Conservation (phyloP, 2,329 filamentous ascomycete species). For the Epichloe glyceriae region DNA sequence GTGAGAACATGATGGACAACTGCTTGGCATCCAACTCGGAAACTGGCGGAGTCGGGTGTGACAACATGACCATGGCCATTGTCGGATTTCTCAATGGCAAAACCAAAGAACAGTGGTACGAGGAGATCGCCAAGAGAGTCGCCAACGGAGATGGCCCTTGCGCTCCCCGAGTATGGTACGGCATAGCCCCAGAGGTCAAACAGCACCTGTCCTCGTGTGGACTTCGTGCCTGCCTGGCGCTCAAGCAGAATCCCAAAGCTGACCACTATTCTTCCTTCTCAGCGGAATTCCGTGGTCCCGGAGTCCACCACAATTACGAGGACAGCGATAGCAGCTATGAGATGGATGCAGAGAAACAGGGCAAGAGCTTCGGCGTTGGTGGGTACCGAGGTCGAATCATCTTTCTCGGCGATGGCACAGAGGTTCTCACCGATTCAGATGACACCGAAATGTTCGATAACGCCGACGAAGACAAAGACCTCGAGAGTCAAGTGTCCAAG, state of each 20-base stretch:
- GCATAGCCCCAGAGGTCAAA: slow-evolving; percentile 25
- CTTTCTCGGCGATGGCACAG: slow-evolving; percentile 87
- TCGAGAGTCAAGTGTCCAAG: slow-evolving; percentile 72
- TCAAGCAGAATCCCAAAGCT: slow-evolving; percentile 10
- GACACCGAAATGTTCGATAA: slow-evolving; percentile 93
- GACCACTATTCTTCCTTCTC: slow-evolving; percentile 13
- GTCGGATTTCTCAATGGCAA: slow-evolving; percentile 82
- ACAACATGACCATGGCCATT: slow-evolving; percentile 98
- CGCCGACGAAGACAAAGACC: slow-evolving; percentile 70
- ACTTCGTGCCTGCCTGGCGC: slow-evolving; percentile 7
- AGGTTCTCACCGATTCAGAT: slow-evolving; percentile 77
- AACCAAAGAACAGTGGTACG: slow-evolving; percentile 97
- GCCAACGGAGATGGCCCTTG: slow-evolving; percentile 95
- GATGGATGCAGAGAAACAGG: slow-evolving; percentile 54
- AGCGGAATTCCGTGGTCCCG: slow-evolving; percentile 79
- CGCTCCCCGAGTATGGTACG: slow-evolving; percentile 99
- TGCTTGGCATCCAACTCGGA: slow-evolving; percentile 96
- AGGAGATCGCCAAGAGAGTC: slow-evolving; percentile 85
- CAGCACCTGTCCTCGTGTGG: slow-evolving; percentile 3
- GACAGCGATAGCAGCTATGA: slow-evolving; percentile 69
- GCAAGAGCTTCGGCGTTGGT: slow-evolving; percentile 49
- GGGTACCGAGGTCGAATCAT: slow-evolving; percentile 80
- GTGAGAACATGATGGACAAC: slow-evolving; percentile 99
- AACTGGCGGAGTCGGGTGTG: slow-evolving; percentile 92
- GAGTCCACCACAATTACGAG: slow-evolving; percentile 71